Base-by-base conservation (phyloP, 2,329 filamentous ascomycete genomes). In the Massarina eburnea region DNA sequence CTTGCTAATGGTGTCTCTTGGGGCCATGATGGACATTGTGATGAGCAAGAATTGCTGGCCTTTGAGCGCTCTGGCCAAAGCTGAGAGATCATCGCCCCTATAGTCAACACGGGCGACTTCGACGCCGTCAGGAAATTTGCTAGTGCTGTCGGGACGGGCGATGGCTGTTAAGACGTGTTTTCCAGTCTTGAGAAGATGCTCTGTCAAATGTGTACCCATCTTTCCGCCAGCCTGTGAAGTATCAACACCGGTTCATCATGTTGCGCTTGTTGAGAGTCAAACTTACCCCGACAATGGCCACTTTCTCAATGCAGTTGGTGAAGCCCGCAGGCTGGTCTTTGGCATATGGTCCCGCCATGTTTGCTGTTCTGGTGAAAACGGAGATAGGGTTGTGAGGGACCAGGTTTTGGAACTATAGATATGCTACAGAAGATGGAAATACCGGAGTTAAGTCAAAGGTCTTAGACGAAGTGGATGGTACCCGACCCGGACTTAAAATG, bases 11-110 rank as follows among this genome's bases (percentile, higher is more conserved):
- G 51, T 54, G 9, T 65, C 63, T 0, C 53, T 53, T 7, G 70
- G 66, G 1, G 52, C 48, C 8, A 15, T 21, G 34, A 57, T 55
- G 39, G 48, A 42, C 27, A 74, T 51, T 10, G 71, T 73, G 48
- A 74, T 72, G 52, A 73, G 55, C 26, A 74, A 62, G 30, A 59
- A 62, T 24, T 74, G 59, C 38, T 73, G 67, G 42, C 64, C 68
- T 29, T 53, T 52, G 2, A 74, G 63, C 7, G 68, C 68, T 38
- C 52, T 39, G 17, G 67, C 56, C 18, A 74, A 42, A 4, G 58
- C 7, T 17, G 42, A 30, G 54, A 43, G 45, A 24, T 52, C 20
- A 79, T 81, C n/a, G n/a, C 72, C 55, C 8, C 48, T 74, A 51
- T 68, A 66, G 63, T 71, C 51, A 55, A 67, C 70, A 17, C 58